A percentile compares a stretch with the other conserved stretches of the same genome.
These are phyloP conservation scores for Gossypium raimondii DNA, from an alignment of 345 rosid species.

Conservation along the genomic window DNA sequence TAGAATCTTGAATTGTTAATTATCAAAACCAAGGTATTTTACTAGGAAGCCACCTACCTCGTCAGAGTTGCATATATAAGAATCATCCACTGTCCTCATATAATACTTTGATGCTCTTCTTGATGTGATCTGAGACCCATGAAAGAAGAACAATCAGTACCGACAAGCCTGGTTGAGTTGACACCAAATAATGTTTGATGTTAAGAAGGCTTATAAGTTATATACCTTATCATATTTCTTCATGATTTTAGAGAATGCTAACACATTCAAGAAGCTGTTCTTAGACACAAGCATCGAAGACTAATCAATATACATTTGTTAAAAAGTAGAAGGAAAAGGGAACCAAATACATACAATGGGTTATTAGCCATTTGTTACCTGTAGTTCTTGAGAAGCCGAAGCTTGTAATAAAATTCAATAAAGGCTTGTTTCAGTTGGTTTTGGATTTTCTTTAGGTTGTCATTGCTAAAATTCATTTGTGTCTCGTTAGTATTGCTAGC, in stretches of 20 bases:
- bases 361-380: slow-evolving; percentile 21
- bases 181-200: not conserved
- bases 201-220: not conserved
- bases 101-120: slow-evolving; percentile 1
- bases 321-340: not conserved
- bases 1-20: too few species aligned
- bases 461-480: slow-evolving; percentile 30
- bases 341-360: not conserved
- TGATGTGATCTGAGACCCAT: not conserved
- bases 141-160: not conserved
- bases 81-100: not conserved
- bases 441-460: slow-evolving; percentile 41
- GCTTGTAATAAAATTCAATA: slow-evolving; percentile 37
- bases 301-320: not conserved
- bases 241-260: slow-evolving; percentile 43
- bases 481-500: not conserved
- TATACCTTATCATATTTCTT: slow-evolving; percentile 54
- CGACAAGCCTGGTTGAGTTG: not conserved
- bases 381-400: slow-evolving; percentile 40
- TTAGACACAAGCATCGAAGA: slow-evolving; percentile 3
- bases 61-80: not conserved
- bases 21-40: too few species aligned
- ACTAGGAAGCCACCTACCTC: not conserved
- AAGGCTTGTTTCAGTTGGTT: slow-evolving; percentile 34
- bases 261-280: slow-evolving; percentile 37